Base-by-base conservation (phyloP, 768 basidiomycete genomes). In the Boletus tylopilopsis region DNA sequence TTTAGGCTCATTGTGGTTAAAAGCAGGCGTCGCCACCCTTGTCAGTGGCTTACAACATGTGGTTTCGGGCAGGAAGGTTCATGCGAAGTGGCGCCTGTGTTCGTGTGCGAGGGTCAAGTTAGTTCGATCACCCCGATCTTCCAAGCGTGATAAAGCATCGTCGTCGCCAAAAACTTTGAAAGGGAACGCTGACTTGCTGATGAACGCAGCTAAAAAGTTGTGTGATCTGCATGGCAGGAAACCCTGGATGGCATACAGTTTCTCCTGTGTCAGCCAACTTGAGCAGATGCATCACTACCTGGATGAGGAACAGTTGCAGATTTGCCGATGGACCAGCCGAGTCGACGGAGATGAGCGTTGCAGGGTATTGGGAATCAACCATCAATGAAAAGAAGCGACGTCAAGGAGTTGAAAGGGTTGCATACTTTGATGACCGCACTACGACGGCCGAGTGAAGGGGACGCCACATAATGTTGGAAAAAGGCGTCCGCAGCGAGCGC, bases 291-390 rank as follows among this genome's bases (percentile, higher is more conserved):
- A 35, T 42, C 43, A 30, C 45, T 36, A 39, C 37, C 29, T 40
- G 27, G 12, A 13, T 32, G 45, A 42, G 34, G 30, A 35, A 30
- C 33, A 34, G 33, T 25, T 38, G 49, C 16, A 25, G 24, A 34
- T 22, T 39, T 48, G 22, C 44, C 42, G 24, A 15, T 36, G 45
- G 24, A 22, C 39, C 29, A 24, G 19, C 23, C 35, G 41, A 39
- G 47, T 51, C 37, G 30, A 44, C 63, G 61, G 64, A 66, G 49
- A 64, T 64, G 61, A 64, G 54, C n/a, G n/a, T n/a, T n/a, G 30
- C 24, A 44, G 39, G 47, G 47, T 32, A 23, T 47, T 27, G 29
- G 36, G 47, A 45, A 53, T 36, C 33, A 43, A 27, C 24, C 37
- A 43, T 55, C 47, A 44, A 60, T 65, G 27, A 48, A 56, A 47